Conservation (phyloP, 805 yeast genomes). For the Candida rishiriensis region DNA sequence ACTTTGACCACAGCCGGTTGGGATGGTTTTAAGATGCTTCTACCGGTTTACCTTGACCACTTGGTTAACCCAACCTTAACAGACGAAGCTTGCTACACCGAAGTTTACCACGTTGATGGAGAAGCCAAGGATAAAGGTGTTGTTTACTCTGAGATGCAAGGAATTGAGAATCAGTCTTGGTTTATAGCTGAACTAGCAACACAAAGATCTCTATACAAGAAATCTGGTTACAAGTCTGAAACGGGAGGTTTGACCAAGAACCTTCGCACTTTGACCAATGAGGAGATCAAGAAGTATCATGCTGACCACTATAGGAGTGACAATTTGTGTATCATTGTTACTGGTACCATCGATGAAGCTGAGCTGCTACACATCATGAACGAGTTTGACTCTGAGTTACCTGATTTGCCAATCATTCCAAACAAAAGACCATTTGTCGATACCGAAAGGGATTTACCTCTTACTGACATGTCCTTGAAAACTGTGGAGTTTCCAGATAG, state of each 20-base stretch:
- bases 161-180: constrained; percentile 75
- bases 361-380: constrained; percentile 62
- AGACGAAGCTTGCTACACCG: constrained; percentile 88
- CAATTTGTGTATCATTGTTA: constrained; percentile 74
- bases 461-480: constrained; percentile 35
- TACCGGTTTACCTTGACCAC: constrained; percentile 91
- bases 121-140: constrained; percentile 91
- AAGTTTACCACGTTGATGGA: constrained; percentile 93
- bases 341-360: constrained; percentile 78
- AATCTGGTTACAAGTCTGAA: constrained; percentile 85
- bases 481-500: constrained; percentile 80
- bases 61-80: constrained; percentile 78
- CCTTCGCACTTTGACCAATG: constrained; percentile 66
- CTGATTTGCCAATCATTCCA: constrained; percentile 34
- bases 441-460: constrained; percentile 43
- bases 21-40: constrained; percentile 81
- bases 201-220: constrained; percentile 51
- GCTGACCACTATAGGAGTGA: constrained; percentile 69
- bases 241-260: constrained; percentile 88
- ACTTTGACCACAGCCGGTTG: constrained; percentile 92
- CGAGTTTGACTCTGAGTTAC: constrained; percentile 56
- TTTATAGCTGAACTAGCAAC: constrained; percentile 57
- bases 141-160: constrained; percentile 96
- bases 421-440: constrained; percentile 78
- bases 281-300: constrained; percentile 76